Base-by-base conservation (phyloP, 2,329 filamentous ascomycete genomes). In the Aspergillus fischeri region DNA sequence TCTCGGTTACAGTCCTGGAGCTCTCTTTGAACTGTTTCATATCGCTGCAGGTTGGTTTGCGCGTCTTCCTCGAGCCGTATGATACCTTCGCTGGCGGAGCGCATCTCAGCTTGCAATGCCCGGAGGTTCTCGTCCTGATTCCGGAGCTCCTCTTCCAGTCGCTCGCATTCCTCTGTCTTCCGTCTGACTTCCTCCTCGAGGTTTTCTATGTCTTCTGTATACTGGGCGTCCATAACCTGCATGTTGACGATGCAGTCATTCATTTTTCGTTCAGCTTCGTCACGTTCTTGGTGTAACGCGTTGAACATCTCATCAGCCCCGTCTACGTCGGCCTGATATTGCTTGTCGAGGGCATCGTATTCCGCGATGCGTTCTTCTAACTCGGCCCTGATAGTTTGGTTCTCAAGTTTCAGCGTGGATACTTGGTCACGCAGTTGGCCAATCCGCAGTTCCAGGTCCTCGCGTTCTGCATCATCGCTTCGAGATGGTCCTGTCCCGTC, bases 51-150 rank as follows among this genome's bases (percentile, higher is more conserved):
- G 73, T 92, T 94, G 66, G 84, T 86, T 62, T 90, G 86, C 54
- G 93, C 89, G 65, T 96, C 92, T 71, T 97, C 92, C 71, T 97
- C 94, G 0, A 99, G 82, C 48, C 90, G 83, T 32, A 97, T 83
- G 5, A 97, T 82, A 24, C 89, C 89, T 65, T 96, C 91, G 67
- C 90, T 95, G 75, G 97, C 88, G 65, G 88, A 88, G 61, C 92
- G 89, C 87, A 99, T 94, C 79, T 97, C 94, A 58, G 89, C 86
- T 70, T 97, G 93, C 53, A 99, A 78, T n/a, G 91, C 90, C 62
- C 88, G 86, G 73, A 97, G 93, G 70, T 94, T 95, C 68, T 97
- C 92, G 11, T 86, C 86, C 53, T 88, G 85, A 61, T 90, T 88
- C 60, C 85, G 84, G 14, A 96, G 77, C 44, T 94, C 90, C 14